These are phyloP conservation scores for Saccharomycopsis amapae DNA, from an alignment of 805 yeast genomes.

Conservation along the genomic window DNA sequence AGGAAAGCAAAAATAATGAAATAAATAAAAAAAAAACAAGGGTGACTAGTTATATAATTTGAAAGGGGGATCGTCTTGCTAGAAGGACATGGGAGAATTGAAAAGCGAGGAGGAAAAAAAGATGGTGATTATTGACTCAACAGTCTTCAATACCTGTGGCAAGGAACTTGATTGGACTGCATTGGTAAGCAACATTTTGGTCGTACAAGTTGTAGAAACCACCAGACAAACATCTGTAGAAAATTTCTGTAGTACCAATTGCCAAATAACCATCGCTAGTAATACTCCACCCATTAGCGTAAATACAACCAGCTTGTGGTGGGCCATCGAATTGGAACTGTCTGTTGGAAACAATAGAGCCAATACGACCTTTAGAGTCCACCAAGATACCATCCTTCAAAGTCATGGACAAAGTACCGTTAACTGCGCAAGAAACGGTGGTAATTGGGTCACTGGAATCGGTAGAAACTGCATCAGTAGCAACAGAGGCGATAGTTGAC, in stretches of 20 bases:
- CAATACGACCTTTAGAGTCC: constrained; percentile 55
- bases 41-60: neutral
- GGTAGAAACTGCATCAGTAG: constrained; percentile 3
- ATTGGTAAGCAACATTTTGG: constrained; percentile 45
- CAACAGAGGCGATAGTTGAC: neutral
- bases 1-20: too few species aligned
- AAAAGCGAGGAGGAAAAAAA: neutral
- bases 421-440: constrained; percentile 33
- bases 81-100: neutral
- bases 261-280: constrained; percentile 49
- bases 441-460: constrained; percentile 20
- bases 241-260: constrained; percentile 46
- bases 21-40: too few species aligned
- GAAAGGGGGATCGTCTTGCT: too few species aligned
- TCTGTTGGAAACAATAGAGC: constrained; percentile 65
- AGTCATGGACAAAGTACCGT: constrained; percentile 43
- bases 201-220: constrained; percentile 63
- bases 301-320: constrained; percentile 63
- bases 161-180: constrained; percentile 38
- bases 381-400: constrained; percentile 43
- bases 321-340: constrained; percentile 77
- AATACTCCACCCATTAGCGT: constrained; percentile 57
- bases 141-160: constrained; percentile 18
- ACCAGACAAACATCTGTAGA: constrained; percentile 63
- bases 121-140: constrained; percentile 1